These are phyloP conservation scores for Pichia sp. DNA, from an alignment of 1,139 yeast genomes.

Conservation along the genomic window DNA sequence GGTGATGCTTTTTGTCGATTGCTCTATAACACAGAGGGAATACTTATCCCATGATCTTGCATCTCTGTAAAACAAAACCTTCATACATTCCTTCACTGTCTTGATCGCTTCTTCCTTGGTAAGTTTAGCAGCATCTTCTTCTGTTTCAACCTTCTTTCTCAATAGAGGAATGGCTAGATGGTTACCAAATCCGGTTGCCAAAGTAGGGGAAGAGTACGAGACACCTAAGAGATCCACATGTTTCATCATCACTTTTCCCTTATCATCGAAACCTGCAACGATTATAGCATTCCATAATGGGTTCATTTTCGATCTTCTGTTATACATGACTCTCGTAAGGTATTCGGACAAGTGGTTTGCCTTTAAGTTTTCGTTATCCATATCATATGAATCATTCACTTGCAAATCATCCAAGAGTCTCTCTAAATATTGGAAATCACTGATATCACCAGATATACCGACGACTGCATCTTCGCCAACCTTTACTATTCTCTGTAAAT, in stretches of 20 bases:
- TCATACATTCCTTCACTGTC: constrained; percentile 80
- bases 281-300: constrained; percentile 95
- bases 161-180: constrained; percentile 89
- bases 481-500: constrained; percentile 74
- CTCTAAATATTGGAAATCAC: constrained; percentile 84
- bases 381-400: constrained; percentile 72
- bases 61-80: constrained; percentile 91
- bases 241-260: constrained; percentile 61
- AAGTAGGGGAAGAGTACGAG: constrained; percentile 76
- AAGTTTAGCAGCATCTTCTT: constrained; percentile 61
- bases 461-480: constrained; percentile 86
- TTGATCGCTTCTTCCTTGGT: constrained; percentile 69
- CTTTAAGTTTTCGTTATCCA: constrained; percentile 59
- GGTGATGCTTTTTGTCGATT: constrained; percentile 50
- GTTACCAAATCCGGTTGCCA: constrained; percentile 97
- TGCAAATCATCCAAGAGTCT: constrained; percentile 72
- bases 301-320: constrained; percentile 85
- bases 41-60: constrained; percentile 89
- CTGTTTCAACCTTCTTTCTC: constrained; percentile 76
- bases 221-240: constrained; percentile 92
- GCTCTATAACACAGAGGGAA: constrained; percentile 66
- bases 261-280: constrained; percentile 82
- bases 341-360: constrained; percentile 89
- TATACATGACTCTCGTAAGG: constrained; percentile 75
- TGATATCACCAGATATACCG: constrained; percentile 91